Evolutionary conservation across 331 rosid genomes (phyloP), one percentile per base, ranked within the genome.

Genomic region (Quercus phellos): DNA sequence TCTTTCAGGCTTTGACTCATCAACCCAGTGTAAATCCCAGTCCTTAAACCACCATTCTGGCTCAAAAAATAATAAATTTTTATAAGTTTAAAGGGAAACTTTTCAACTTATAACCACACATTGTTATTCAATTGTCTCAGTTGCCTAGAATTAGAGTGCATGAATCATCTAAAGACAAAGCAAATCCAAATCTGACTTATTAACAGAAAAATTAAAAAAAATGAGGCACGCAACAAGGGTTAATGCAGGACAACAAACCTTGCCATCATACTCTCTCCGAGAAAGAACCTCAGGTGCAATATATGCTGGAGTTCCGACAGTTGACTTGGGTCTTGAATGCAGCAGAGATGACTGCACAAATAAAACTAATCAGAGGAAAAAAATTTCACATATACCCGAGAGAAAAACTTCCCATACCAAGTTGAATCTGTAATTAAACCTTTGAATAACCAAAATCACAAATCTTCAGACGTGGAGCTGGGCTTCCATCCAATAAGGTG

Each of bases 261-360:
- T 93, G 73, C 98, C 98, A 18, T 93, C 97, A 75, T 93, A 93
- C 86, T 93, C 98, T 84, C 94, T 89, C 6, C 94, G 96, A 35
- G 95, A 90, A 80, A 93, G 96, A 85, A 93, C 98, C 89, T 93
- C 98, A 10, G 97, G 97, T 50, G 97, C 97, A 80, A 92, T 92
- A 75, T 92, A 92, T 14, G 97, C 97, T 3, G 97, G 98, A 73
- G 98, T 93, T 69, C 98, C 98, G 58, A 93, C 98, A 0, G 97
- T 86, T 32, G 98, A 93, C 55, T 93, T 93, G 38, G 98, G 98
- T 74, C 90, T 88, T 70, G 98, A 93, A 77, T 93, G 98, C 84
- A 93, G 96, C 85, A 93, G 79, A 34, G 98, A 93, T 55, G 98
- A 93, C 98, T 93, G 55, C 59, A 86, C 53, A 86, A 85, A 73